A percentile compares a stretch with the other conserved stretches of the same genome.
Evolutionary conservation across 768 basidiomycete genomes (phyloP).

Genomic region (Pisolithus tinctorius): DNA sequence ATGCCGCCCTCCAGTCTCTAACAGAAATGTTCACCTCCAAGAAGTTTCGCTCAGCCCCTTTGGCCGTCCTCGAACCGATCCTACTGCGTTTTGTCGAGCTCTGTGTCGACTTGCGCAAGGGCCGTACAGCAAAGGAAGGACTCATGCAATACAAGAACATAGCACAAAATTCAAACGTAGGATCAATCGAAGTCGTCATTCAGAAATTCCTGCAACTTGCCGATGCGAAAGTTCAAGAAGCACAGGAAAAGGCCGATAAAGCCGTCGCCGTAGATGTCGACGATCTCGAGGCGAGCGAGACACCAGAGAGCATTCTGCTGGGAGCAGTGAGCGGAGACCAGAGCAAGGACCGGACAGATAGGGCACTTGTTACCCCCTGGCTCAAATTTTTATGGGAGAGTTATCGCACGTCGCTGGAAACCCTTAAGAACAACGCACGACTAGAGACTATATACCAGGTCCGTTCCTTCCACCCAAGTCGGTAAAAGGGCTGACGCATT

Average conservation of each 20-base stretch:
- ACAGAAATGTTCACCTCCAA: slow-evolving; percentile 92
- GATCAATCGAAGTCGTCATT: slow-evolving; percentile 88
- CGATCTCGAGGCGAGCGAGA: slow-evolving; percentile 93
- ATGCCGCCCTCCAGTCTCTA: slow-evolving; percentile 84
- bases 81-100: slow-evolving; percentile 94
- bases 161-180: slow-evolving; percentile 87
- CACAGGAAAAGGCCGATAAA: slow-evolving; percentile 81
- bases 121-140: slow-evolving; percentile 88
- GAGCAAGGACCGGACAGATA: slow-evolving; percentile 90
- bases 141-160: slow-evolving; percentile 98
- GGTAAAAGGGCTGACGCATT: neutral
- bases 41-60: slow-evolving; percentile 87
- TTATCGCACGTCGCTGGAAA: slow-evolving; percentile 92
- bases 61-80: slow-evolving; percentile 88
- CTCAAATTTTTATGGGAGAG: slow-evolving; percentile 99
- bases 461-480: slow-evolving; percentile 15
- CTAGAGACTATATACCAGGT: slow-evolving; percentile 94
- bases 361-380: slow-evolving; percentile 94
- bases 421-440: slow-evolving; percentile 91
- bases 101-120: slow-evolving; percentile 92
- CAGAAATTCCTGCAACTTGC: slow-evolving; percentile 77
- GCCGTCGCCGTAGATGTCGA: slow-evolving; percentile 77
- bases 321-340: slow-evolving; percentile 87
- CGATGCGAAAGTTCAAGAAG: slow-evolving; percentile 76
- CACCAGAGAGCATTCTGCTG: slow-evolving; percentile 85